phyloP scores from a whole-genome alignment of 163 green algal species.

The Scenedesmus sp. region DNA sequence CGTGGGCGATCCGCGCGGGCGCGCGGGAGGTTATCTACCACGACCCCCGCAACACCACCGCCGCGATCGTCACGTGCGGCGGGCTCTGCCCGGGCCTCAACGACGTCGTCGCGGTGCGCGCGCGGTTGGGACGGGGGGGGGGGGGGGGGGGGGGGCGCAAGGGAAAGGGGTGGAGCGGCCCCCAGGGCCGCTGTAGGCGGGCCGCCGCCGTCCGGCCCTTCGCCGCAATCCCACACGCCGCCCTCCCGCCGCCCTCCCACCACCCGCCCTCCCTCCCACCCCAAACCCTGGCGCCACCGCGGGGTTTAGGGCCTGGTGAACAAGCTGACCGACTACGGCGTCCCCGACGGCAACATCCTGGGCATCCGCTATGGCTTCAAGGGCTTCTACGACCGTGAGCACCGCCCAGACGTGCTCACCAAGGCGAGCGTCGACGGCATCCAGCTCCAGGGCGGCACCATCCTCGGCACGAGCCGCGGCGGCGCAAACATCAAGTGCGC shows the following conservation, averaged over 20 bases:
- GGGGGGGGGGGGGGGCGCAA: not conserved
- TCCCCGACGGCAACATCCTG: constrained; percentile 89
- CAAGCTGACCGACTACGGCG: constrained; percentile 92
- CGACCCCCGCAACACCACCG: constrained; percentile 72
- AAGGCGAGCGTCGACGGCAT: constrained; percentile 85
- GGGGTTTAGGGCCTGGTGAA: constrained; percentile 80
- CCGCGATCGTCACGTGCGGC: constrained; percentile 91
- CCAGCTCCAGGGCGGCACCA: constrained; percentile 92
- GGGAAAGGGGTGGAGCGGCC: not conserved
- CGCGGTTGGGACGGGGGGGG: not conserved
- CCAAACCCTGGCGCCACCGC: too few species aligned
- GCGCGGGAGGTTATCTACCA: constrained; percentile 81
- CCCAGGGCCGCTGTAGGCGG: not conserved
- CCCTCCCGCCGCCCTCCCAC: too few species aligned
- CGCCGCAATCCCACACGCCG: too few species aligned
- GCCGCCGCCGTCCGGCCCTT: too few species aligned
- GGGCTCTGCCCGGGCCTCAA: constrained; percentile 97
- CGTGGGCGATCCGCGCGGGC: constrained; percentile 76
- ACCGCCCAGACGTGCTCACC: constrained; percentile 79
- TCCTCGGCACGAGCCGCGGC: constrained; percentile 86
- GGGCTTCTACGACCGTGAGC: constrained; percentile 81
- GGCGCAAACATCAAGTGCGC: constrained; percentile 86
- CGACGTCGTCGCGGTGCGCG: constrained; percentile 82
- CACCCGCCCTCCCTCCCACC: too few species aligned
- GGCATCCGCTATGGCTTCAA: constrained; percentile 89